Evolutionary conservation across 1,139 yeast genomes (phyloP).

Genomic region (Hyphopichia fennica): DNA sequence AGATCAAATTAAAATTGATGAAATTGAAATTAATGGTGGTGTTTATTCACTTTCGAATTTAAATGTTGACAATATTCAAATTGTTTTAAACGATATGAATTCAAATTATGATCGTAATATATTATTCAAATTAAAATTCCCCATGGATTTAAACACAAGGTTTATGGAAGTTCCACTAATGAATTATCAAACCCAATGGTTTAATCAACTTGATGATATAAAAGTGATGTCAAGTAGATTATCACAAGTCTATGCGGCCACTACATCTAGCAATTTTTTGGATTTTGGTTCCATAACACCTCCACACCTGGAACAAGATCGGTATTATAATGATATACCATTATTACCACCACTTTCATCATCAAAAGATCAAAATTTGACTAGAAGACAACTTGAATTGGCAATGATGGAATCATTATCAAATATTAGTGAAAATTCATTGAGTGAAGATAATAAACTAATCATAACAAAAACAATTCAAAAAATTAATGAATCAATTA

Average conservation of each 20-base stretch:
- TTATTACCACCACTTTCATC: slow-evolving; percentile 29
- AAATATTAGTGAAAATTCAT: neutral
- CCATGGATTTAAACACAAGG: neutral
- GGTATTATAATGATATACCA: slow-evolving; percentile 19
- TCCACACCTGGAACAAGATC: neutral
- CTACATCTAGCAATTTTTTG: neutral
- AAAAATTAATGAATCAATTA: neutral
- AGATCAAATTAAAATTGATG: slow-evolving; percentile 1
- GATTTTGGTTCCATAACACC: neutral
- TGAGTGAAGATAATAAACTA: neutral
- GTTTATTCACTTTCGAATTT: slow-evolving; percentile 2
- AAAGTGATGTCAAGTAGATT: slow-evolving; percentile 3
- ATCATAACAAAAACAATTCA: neutral
- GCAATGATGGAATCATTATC: slow-evolving; percentile 16
- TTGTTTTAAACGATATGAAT: slow-evolving; percentile 16
- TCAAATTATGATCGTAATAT: slow-evolving; percentile 15
- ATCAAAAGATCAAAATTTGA: slow-evolving; percentile 27
- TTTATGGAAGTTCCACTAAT: slow-evolving; percentile 11
- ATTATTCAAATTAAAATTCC: slow-evolving; percentile 13
- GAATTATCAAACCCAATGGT: slow-evolving; percentile 12
- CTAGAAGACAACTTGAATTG: slow-evolving; percentile 33
- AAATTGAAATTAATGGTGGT: slow-evolving; percentile 26
- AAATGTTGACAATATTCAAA: neutral
- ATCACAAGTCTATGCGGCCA: neutral
- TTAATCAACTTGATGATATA: slow-evolving; percentile 7